A percentile compares a stretch with the other conserved stretches of the same genome.
Evolutionary conservation across 371 early-diverging fungal genomes (phyloP).

Genomic region (Nematocida sp.): DNA sequence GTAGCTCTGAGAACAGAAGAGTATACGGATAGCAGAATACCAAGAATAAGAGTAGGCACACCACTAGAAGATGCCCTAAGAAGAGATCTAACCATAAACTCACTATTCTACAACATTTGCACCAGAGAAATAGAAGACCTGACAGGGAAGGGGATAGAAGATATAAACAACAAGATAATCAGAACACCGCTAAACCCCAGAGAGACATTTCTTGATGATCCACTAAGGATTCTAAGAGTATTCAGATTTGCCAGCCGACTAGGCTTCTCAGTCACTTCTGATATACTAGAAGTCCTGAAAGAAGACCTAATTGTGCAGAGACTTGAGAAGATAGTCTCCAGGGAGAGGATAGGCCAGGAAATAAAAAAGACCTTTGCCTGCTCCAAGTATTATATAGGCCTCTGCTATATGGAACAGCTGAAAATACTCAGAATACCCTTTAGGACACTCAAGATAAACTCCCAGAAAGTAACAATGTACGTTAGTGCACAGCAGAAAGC

Average conservation of each 20-base stretch:
- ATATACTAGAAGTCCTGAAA: slow-evolving; percentile 68
- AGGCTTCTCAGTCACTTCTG: slow-evolving; percentile 69
- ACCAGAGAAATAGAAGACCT: slow-evolving; percentile 80
- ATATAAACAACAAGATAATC: slow-evolving; percentile 59
- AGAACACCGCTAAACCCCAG: slow-evolving; percentile 83
- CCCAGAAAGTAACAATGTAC: neutral
- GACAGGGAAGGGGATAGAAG: slow-evolving; percentile 67
- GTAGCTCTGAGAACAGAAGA: slow-evolving; percentile 84
- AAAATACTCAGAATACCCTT: slow-evolving; percentile 40
- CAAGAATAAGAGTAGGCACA: slow-evolving; percentile 77
- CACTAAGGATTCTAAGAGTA: slow-evolving; percentile 84
- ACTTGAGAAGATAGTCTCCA: slow-evolving; percentile 75
- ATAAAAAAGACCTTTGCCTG: slow-evolving; percentile 82
- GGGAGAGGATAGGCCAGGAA: slow-evolving; percentile 86
- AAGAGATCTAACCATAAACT: slow-evolving; percentile 92
- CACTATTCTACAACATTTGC: slow-evolving; percentile 90
- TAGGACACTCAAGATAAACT: neutral
- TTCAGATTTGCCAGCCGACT: slow-evolving; percentile 87
- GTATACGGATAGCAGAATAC: slow-evolving; percentile 78
- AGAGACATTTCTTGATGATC: slow-evolving; percentile 90
- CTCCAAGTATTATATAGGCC: slow-evolving; percentile 41
- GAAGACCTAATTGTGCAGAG: slow-evolving; percentile 62
- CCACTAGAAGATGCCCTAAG: slow-evolving; percentile 88
- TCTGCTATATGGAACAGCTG: slow-evolving; percentile 43
- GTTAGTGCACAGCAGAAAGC: neutral